Percentiles rank a stretch among this genome's conserved stretches.
Conservation (phyloP, 2,329 filamentous ascomycete genomes). For the Thelonectria olida region DNA sequence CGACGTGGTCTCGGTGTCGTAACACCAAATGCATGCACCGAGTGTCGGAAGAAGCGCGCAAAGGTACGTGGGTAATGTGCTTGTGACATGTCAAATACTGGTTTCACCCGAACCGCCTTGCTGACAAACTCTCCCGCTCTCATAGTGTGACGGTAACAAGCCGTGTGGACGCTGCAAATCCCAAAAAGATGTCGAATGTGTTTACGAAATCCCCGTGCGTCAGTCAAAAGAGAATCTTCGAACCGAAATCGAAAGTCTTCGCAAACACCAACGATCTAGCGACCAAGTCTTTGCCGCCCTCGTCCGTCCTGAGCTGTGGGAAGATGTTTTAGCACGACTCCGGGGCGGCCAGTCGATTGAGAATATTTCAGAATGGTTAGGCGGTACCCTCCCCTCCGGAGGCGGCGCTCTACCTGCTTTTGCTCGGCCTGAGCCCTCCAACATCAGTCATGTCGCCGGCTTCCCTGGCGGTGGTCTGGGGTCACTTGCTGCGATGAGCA, state of each 20-base stretch:
- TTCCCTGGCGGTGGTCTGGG: slow-evolving; percentile 42
- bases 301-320: slow-evolving; percentile 58
- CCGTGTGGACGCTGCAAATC: slow-evolving; percentile 65
- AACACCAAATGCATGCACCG: slow-evolving; percentile 68
- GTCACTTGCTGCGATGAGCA: slow-evolving; percentile 43
- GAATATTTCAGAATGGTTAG: slow-evolving; percentile 64
- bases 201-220: slow-evolving; percentile 70
- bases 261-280: slow-evolving; percentile 62
- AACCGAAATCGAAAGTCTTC: slow-evolving; percentile 66
- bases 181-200: slow-evolving; percentile 64
- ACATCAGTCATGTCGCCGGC: slow-evolving; percentile 36
- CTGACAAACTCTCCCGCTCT: slow-evolving; percentile 23
- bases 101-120: background rate
- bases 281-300: slow-evolving; percentile 67
- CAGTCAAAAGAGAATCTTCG: slow-evolving; percentile 71
- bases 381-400: slow-evolving; percentile 42
- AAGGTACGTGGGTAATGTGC: slow-evolving; percentile 57
- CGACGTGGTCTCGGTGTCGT: slow-evolving; percentile 65
- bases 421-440: slow-evolving; percentile 25
- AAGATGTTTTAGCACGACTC: slow-evolving; percentile 63
- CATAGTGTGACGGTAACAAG: slow-evolving; percentile 66
- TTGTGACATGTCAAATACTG: background rate
- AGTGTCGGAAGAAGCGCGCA: slow-evolving; percentile 69
- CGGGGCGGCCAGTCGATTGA: slow-evolving; percentile 64
- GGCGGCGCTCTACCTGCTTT: slow-evolving; percentile 44